Conservation (phyloP, 1,284 basidiomycete genomes). For the Apiotrichum sp. region DNA sequence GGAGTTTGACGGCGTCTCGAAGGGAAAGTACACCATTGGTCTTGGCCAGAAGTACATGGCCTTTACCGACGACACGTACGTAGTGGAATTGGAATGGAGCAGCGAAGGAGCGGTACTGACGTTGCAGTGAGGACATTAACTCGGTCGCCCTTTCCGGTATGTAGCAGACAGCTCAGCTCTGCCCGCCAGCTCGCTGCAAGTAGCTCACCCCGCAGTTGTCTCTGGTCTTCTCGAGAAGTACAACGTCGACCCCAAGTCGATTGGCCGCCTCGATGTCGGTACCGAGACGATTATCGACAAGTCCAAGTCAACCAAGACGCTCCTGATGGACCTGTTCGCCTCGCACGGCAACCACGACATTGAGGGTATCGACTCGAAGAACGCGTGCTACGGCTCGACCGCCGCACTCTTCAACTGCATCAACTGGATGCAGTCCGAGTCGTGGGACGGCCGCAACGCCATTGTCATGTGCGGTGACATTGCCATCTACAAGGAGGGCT, state of each 20-base stretch:
- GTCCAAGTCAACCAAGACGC: slow-evolving; percentile 97
- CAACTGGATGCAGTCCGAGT: slow-evolving; percentile 93
- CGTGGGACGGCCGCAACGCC: slow-evolving; percentile 98
- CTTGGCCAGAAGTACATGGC: slow-evolving; percentile 98
- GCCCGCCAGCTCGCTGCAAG: slow-evolving; percentile 8
- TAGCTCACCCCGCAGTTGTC: slow-evolving; percentile 56
- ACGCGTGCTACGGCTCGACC: slow-evolving; percentile 98
- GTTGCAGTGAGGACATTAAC: slow-evolving; percentile 84
- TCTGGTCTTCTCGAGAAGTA: slow-evolving; percentile 85
- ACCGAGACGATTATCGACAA: slow-evolving; percentile 99
- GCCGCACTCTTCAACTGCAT: slow-evolving; percentile 96
- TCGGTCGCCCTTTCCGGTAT: slow-evolving; percentile 89
- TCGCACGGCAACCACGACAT: slow-evolving; percentile 86
- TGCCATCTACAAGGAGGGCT: slow-evolving; percentile 95
- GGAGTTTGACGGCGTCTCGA: slow-evolving; percentile 87
- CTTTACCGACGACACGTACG: slow-evolving; percentile 79
- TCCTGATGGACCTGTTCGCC: slow-evolving; percentile 96
- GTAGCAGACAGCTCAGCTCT: slow-evolving; percentile 30
- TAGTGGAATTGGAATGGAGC: not conserved
- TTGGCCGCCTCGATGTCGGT: slow-evolving; percentile 95
- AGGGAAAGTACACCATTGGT: slow-evolving; percentile 99
- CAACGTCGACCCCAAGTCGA: slow-evolving; percentile 90
- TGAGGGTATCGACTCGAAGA: slow-evolving; percentile 98
- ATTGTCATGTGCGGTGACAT: slow-evolving; percentile 98
- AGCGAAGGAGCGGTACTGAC: not conserved